These are phyloP conservation scores for Calvatia gigantea DNA, from an alignment of 768 basidiomycete species.

Conservation along the genomic window DNA sequence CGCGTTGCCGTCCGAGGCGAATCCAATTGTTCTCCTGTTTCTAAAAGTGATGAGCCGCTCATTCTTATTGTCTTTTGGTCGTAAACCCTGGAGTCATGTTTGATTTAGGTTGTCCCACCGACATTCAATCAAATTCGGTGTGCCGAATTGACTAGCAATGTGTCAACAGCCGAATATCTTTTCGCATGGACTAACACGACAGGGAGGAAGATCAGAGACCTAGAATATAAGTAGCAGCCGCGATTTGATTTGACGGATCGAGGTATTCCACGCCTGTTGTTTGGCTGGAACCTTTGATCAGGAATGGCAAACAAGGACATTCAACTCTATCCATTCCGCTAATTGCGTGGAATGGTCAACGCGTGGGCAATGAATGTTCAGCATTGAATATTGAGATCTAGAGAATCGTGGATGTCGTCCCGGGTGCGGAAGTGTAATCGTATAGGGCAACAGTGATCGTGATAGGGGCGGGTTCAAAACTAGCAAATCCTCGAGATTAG, in stretches of 20 bases:
- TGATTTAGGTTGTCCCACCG: conserved; percentile 5
- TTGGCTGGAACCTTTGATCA: background rate
- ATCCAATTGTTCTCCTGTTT: conserved; percentile 16
- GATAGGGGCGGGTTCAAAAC: background rate
- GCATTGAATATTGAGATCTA: too few species aligned
- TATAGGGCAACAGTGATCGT: background rate
- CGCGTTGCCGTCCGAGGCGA: conserved; percentile 10
- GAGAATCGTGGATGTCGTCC: too few species aligned
- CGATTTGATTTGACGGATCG: background rate
- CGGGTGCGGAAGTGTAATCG: too few species aligned
- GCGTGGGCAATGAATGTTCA: background rate
- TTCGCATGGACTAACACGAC: background rate
- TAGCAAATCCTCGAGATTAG: conserved; percentile 2
- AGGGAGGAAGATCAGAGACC: background rate
- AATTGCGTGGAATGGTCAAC: background rate
- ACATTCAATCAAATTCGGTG: conserved; percentile 10
- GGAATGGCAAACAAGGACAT: background rate
- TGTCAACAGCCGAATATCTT: background rate
- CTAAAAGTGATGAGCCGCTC: conserved; percentile 14
- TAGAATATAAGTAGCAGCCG: background rate
- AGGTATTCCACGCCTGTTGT: conserved; percentile 1
- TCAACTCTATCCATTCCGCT: conserved; percentile 2
- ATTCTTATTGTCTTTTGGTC: conserved; percentile 14
- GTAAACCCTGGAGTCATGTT: conserved; percentile 8
- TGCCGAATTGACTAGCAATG: background rate